Evolutionary conservation across 169 alveolate species (phyloP), one percentile per base, ranked within the genome.

Genomic region (Eimeria falciformis): DNA sequence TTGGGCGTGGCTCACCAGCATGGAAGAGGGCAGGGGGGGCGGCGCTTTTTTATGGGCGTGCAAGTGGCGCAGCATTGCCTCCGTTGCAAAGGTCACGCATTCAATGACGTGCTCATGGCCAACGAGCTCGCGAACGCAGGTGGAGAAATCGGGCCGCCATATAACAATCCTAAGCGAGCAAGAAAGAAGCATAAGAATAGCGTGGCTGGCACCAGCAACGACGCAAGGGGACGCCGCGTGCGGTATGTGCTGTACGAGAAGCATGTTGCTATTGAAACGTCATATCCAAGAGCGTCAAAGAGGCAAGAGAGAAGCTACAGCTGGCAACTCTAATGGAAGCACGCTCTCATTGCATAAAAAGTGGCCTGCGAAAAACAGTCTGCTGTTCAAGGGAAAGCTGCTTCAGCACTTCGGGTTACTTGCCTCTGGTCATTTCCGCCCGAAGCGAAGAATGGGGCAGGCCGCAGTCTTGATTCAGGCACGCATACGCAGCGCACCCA

Each of bases 61-160:
- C 46, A 87, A 45, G 11, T 58, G 85, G 40, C 78, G 84, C 3
- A 87, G 92, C 84, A 75, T 87, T n/a, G 75, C 78, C 77, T 50
- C 92, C n/a, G 92, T 29, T 1, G 92, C 92, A 25, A 87, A 87
- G 21, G 40, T 62, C 46, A 68, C 86, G 7, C 62, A 50, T 25
- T 87, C 92, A 37, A 87, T 56, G 43, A 87, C 92, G 62, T 87
- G 92, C 47, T 65, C 56, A 25, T 87, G 92, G 65, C 92, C 92
- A 9, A 66, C 29, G 45, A 87, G 33, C 62, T 87, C 92, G 53
- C 86, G 92, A 11, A 87, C 86, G 2, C 66, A n/a, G 0, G 69
- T 4, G 17, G 69, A 43, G 46, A 73, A 43, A 27, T 87, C 92
- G 33, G 69, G 69, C 65, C 87, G 18, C 92, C 92, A 87, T 9